These are phyloP conservation scores for Paraglomus brasilianum DNA, from an alignment of 192 early-diverging fungal genomes.

Conservation along the genomic window DNA sequence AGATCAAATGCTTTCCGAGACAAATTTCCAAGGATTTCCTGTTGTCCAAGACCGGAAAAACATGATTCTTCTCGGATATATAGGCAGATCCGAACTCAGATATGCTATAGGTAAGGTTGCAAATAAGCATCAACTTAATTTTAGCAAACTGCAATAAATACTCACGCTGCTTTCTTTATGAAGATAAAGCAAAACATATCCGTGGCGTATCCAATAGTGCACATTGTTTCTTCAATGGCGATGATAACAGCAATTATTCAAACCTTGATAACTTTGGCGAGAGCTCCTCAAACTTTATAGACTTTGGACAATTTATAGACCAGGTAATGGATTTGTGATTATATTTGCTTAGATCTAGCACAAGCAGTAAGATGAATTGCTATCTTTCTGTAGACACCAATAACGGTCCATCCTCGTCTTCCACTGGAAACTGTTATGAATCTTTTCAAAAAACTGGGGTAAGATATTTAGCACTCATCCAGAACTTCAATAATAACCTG, in stretches of 20 bases:
- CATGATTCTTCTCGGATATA: conserved; percentile 69
- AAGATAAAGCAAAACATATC: conserved; percentile 48
- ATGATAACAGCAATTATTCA: conserved; percentile 19
- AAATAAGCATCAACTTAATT: too few relatives aligned
- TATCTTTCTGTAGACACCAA: conserved; percentile 57
- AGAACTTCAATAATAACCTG: background rate
- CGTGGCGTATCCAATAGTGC: conserved; percentile 48
- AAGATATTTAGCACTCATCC: background rate
- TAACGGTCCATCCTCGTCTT: conserved; percentile 66
- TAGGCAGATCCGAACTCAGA: conserved; percentile 58
- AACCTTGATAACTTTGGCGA: conserved; percentile 22
- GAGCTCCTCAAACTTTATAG: conserved; percentile 43
- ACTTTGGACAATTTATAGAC: conserved; percentile 56
- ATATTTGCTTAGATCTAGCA: background rate
- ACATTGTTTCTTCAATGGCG: conserved; percentile 48
- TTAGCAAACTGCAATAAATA: background rate
- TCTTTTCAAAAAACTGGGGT: conserved; percentile 83
- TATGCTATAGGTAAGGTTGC: conserved; percentile 50
- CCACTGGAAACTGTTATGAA: conserved; percentile 75
- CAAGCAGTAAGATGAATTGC: background rate
- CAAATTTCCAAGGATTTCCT: conserved; percentile 68
- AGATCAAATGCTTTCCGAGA: conserved; percentile 51
- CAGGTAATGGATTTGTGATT: conserved; percentile 37
- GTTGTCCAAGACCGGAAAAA: conserved; percentile 64
- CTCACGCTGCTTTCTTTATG: background rate